Conservation (phyloP, 331 rosid genomes). For the Cucumis variabilis region DNA sequence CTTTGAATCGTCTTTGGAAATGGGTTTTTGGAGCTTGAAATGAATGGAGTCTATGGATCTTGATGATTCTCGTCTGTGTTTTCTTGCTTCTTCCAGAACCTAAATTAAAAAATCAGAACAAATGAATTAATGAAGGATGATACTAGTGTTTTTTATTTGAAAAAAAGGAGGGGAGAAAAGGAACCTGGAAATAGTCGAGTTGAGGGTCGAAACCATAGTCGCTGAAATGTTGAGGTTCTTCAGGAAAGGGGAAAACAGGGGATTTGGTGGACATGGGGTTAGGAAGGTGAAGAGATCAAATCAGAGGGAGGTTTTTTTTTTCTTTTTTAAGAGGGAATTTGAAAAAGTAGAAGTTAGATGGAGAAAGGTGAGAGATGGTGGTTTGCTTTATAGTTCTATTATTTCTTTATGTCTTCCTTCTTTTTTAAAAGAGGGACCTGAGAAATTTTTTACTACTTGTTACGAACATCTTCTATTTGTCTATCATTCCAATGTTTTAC, state of each 20-base stretch:
- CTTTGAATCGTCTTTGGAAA: slow-evolving; percentile 67
- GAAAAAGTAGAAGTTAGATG: neutral
- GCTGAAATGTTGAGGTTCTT: slow-evolving; percentile 87
- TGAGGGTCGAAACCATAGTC: slow-evolving; percentile 99
- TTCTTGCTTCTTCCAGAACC: slow-evolving; percentile 92
- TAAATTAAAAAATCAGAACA: slow-evolving; percentile 19
- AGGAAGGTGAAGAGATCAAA: slow-evolving; percentile 3
- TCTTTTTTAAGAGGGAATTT: neutral
- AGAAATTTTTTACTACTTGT: too few species aligned
- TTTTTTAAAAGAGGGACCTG: too few species aligned
- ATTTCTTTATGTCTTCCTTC: neutral
- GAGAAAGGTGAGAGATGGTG: neutral
- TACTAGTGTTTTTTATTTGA: neutral
- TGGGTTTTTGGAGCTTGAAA: slow-evolving; percentile 93
- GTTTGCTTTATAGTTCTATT: neutral
- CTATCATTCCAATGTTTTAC: too few species aligned
- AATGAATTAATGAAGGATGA: neutral
- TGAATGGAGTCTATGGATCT: slow-evolving; percentile 89
- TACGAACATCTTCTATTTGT: too few species aligned
- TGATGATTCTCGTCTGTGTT: slow-evolving; percentile 65
- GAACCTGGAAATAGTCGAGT: slow-evolving; percentile 84
- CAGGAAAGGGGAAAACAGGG: slow-evolving; percentile 82
- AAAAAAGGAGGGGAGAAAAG: neutral
- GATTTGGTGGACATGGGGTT: slow-evolving; percentile 61
- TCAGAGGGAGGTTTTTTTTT: neutral